A percentile compares a stretch with the other conserved stretches of the same genome.
These are phyloP conservation scores for Chimonanthus salicifolius DNA, from an alignment of 164 flowering plant genomes.

Conservation along the genomic window DNA sequence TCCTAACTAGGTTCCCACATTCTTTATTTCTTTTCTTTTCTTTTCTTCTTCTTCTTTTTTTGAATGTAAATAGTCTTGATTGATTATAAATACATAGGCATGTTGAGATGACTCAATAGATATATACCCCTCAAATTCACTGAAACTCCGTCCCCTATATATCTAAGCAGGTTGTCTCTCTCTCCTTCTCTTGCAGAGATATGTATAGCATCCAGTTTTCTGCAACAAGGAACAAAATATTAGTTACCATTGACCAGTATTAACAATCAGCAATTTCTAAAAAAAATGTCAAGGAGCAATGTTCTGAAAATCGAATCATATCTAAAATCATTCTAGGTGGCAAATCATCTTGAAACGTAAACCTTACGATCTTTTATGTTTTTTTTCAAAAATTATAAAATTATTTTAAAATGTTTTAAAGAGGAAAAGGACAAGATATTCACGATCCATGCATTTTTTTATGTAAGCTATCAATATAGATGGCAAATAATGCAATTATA, in stretches of 20 bases:
- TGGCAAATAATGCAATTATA: too few species aligned
- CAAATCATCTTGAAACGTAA: too few species aligned
- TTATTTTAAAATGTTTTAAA: too few species aligned
- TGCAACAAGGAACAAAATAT: slow-evolving; percentile 18
- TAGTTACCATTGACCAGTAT: neutral
- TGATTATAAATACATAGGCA: neutral
- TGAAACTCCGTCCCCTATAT: slow-evolving; percentile 64
- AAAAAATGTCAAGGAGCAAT: neutral
- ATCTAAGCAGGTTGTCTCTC: slow-evolving; percentile 48
- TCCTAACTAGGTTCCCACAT: too few species aligned
- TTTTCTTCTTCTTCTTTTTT: too few species aligned
- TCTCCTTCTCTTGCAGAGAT: slow-evolving; percentile 95
- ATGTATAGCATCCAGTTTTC: slow-evolving; percentile 86
- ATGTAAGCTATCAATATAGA: too few species aligned
- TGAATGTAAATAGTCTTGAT: neutral
- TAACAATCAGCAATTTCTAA: neutral
- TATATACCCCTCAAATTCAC: slow-evolving; percentile 66
- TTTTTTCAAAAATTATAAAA: too few species aligned
- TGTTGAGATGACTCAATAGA: neutral
- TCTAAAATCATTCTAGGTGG: neutral
- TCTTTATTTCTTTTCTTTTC: too few species aligned
- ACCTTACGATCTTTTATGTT: too few species aligned
- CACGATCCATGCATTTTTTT: too few species aligned
- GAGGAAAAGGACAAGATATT: too few species aligned
- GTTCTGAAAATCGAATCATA: neutral